phyloP scores from a whole-genome alignment of 306 rosid genomes.

The Lagenaria siceraria region DNA sequence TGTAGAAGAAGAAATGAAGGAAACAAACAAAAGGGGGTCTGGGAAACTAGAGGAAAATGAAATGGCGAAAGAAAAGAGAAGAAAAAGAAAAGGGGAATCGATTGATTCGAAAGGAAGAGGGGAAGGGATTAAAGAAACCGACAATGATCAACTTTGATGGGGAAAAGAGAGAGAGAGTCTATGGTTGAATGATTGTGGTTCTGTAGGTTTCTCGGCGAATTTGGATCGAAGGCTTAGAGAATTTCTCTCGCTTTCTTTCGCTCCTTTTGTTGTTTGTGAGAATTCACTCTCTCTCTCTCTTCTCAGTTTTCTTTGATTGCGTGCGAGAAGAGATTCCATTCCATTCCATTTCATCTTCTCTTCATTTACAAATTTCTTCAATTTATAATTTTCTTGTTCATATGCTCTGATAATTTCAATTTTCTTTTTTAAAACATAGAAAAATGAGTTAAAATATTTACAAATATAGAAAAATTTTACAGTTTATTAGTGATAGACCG shows the following conservation, averaged over 20 bases:
- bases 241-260: neutral
- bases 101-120: slow-evolving; percentile 1
- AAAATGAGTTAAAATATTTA: too few relatives aligned
- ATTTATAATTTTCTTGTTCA: neutral
- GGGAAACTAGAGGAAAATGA: neutral
- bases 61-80: neutral
- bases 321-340: neutral
- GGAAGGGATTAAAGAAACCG: neutral
- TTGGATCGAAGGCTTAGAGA: neutral
- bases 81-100: neutral
- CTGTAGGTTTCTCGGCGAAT: neutral
- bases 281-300: neutral
- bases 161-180: neutral
- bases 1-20: neutral
- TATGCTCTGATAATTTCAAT: too few relatives aligned
- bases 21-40: neutral
- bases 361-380: neutral
- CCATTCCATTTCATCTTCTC: neutral
- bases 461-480: too few relatives aligned
- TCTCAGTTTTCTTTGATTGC: neutral
- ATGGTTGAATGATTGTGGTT: neutral
- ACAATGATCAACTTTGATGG: neutral
- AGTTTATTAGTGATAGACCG: too few relatives aligned
- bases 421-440: too few relatives aligned
- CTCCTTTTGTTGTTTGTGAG: neutral